Evolutionary conservation across 2,329 filamentous ascomycete species (phyloP), one percentile per base, ranked within the genome.

Genomic region (Calonectria pauciramosa): DNA sequence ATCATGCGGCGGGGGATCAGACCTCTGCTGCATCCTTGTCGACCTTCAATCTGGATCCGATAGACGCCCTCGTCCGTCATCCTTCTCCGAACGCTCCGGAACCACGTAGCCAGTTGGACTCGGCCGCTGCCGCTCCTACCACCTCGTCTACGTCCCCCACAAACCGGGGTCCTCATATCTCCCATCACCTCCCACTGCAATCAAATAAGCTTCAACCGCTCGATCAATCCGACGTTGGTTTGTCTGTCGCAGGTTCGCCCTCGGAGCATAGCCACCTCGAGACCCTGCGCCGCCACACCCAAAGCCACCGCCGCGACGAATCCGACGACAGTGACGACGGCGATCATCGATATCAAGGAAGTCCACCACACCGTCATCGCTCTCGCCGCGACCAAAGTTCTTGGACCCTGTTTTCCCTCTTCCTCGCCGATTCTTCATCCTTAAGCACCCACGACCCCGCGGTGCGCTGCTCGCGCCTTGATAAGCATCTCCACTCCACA

Each of bases 1-100:
- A 88, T 83, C 81, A 92, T 92, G 91, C 89, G 87, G 91, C 87
- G 88, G 83, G 82, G 84, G 90, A 90, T 88, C 85, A 82, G 78
- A 80, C 84, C 89, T 91, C 90, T 89, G 88, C 89, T 87, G 89
- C 89, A 88, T 85, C 84, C 82, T 79, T 84, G 80, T 82, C 81
- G 77, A 80, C 81, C 80, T 84, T 88, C 89, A 91, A 85, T 83
- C 89, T 92, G 90, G 91, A 92, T 89, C 84, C 89, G 82, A 86
- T 89, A 89, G 84, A 86, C 71, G 80, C 80, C 77, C 54, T 86
- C 70, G 80, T 81, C 79, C 65, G 72, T 69, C 63, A 73, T 67
- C 72, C 71, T 59, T 59, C 78, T 73, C 75, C 54, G 64, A 78
- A 73, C 64, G 59, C 77, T 75, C 75, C 78, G 79, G 68, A 73